Conservation (phyloP, 495 filamentous ascomycete species). For the Aspergillus funiculosus region DNA sequence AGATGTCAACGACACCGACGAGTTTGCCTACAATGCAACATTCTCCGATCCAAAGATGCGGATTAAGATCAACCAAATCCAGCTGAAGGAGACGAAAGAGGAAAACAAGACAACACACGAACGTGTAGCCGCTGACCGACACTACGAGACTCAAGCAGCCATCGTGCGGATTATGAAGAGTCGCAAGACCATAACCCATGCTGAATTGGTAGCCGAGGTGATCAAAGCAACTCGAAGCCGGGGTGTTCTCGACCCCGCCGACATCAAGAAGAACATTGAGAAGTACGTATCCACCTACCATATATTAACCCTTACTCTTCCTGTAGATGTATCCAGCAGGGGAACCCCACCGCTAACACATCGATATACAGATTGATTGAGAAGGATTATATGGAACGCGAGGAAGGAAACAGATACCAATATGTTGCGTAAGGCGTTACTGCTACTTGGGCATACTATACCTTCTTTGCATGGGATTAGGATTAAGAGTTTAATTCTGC, state of each 20-base stretch:
- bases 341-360: no score
- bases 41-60: slow-evolving; percentile 81
- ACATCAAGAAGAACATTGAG: slow-evolving; percentile 96
- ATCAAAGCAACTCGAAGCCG: slow-evolving; percentile 82
- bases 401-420: slow-evolving; percentile 66
- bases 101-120: slow-evolving; percentile 94
- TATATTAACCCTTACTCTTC: neutral
- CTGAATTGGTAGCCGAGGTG: slow-evolving; percentile 76
- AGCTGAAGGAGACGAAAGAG: slow-evolving; percentile 85
- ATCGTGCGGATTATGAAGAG: slow-evolving; percentile 98
- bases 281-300: slow-evolving; percentile 51
- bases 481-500: no score
- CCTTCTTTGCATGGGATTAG: no score
- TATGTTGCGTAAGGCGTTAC: slow-evolving; percentile 83
- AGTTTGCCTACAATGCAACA: slow-evolving; percentile 67
- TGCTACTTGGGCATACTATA: no score
- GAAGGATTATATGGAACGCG: slow-evolving; percentile 90
- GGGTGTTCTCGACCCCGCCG: slow-evolving; percentile 72
- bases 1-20: slow-evolving; percentile 70
- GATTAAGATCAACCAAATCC: slow-evolving; percentile 98
- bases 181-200: slow-evolving; percentile 76
- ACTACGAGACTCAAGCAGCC: slow-evolving; percentile 94
- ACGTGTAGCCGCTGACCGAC: slow-evolving; percentile 77
- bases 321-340: neutral
- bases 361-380: slow-evolving; percentile 65